Evolutionary conservation across 78 protist species (phyloP).

Genomic region (Bodo saltans): DNA sequence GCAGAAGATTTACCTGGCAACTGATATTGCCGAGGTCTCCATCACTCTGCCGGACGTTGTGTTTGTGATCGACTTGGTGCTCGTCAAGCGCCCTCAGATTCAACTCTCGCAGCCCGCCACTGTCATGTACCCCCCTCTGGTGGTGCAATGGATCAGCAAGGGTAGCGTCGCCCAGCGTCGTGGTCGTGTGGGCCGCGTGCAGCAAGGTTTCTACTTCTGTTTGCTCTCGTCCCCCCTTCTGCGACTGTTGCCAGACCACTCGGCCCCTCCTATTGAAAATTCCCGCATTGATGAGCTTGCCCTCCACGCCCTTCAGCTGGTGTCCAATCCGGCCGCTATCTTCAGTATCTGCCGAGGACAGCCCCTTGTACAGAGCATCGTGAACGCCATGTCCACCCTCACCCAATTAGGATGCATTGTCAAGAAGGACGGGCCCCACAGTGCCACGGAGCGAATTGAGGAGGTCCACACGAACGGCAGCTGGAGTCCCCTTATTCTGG

Average conservation of each 20-base stretch:
- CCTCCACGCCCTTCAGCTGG: slow-evolving; percentile 11
- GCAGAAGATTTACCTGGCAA: slow-evolving; percentile 29
- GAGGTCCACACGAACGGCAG: not conserved
- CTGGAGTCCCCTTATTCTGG: not conserved
- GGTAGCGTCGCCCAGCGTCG: slow-evolving; percentile 24
- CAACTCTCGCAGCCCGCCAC: not conserved
- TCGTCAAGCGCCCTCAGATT: slow-evolving; percentile 22
- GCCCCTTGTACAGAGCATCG: not conserved
- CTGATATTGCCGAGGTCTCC: slow-evolving; percentile 39
- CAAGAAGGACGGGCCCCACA: not conserved
- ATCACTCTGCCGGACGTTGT: slow-evolving; percentile 37
- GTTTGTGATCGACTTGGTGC: slow-evolving; percentile 24
- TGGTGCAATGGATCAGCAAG: not conserved
- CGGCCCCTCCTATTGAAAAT: slow-evolving; percentile 13
- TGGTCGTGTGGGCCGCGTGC: slow-evolving; percentile 32
- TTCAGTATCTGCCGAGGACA: slow-evolving; percentile 3
- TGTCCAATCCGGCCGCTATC: not conserved
- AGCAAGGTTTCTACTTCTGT: slow-evolving; percentile 28
- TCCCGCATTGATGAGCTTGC: slow-evolving; percentile 22
- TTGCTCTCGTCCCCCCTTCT: slow-evolving; percentile 19
- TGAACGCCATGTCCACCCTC: not conserved
- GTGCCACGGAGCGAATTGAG: not conserved
- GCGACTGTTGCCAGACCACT: not conserved
- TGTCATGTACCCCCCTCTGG: not conserved
- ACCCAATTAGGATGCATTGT: not conserved